phyloP scores from a whole-genome alignment of 2,329 filamentous ascomycete species.

The Xylariomycetidae sp. region DNA sequence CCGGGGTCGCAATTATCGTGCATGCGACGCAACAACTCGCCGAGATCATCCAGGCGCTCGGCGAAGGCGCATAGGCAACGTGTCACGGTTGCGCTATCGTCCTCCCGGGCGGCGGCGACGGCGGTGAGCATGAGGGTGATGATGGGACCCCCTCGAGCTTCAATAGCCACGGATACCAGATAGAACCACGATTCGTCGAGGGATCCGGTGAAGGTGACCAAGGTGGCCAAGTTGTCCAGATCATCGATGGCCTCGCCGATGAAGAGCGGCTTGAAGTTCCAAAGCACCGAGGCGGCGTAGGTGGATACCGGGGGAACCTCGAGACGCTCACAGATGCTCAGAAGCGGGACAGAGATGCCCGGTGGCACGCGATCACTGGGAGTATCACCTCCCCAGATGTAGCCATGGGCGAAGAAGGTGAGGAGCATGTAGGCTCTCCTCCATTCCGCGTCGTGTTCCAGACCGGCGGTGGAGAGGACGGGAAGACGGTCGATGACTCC shows the following conservation, averaged over 20 bases:
- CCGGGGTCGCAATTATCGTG: slow-evolving; percentile 93
- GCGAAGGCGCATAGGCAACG: slow-evolving; percentile 77
- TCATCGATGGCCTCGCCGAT: slow-evolving; percentile 74
- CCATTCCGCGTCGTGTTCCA: slow-evolving; percentile 87
- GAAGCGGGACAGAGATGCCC: slow-evolving; percentile 76
- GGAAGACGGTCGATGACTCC: slow-evolving; percentile 76
- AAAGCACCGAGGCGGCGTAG: slow-evolving; percentile 85
- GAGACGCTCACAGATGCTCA: slow-evolving; percentile 70
- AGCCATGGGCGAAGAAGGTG: slow-evolving; percentile 87
- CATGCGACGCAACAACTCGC: slow-evolving; percentile 75
- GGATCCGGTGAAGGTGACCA: slow-evolving; percentile 89
- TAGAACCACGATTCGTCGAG: slow-evolving; percentile 99
- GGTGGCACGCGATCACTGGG: slow-evolving; percentile 77
- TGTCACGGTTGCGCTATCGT: slow-evolving; percentile 67
- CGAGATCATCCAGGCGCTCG: slow-evolving; percentile 82
- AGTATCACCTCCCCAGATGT: slow-evolving; percentile 90
- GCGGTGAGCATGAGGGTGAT: slow-evolving; percentile 86
- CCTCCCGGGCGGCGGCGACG: slow-evolving; percentile 70
- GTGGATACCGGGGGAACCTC: slow-evolving; percentile 91
- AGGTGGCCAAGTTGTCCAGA: slow-evolving; percentile 80
- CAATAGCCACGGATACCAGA: slow-evolving; percentile 89
- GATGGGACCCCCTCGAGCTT: slow-evolving; percentile 82
- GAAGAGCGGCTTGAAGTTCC: slow-evolving; percentile 96
- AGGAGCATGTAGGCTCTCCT: slow-evolving; percentile 86
- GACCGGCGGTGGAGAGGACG: slow-evolving; percentile 74